Evolutionary conservation across 495 filamentous ascomycete genomes (phyloP), one percentile per base, ranked within the genome.

Genomic region (Talaromyces trachyspermus): DNA sequence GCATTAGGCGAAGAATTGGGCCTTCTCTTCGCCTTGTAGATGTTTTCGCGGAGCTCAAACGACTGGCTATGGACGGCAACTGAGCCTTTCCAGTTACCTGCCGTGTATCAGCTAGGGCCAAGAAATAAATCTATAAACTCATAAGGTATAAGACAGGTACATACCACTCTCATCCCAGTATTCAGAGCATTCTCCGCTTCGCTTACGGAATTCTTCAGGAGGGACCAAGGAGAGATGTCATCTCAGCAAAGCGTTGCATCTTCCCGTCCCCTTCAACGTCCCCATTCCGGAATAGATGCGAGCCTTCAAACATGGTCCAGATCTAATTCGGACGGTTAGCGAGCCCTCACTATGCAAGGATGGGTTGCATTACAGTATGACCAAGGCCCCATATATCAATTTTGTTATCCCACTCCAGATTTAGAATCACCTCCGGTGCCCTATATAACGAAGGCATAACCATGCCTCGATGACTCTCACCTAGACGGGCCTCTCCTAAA

Each of bases 301-400:
- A 54, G 3, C 49, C 44, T 54, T 64, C 58, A 23, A 49, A 60
- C 9, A 68, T 18, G 33, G 62, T 30, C 64, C 64, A 68, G 43
- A 57, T 54, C 62, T 67, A 0, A 43, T 53, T 8, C 6, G 12
- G 27, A 30, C 12, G 6, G 27, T 30, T 30, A 30, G 12, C 27
- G n/a, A 30, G 27, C 27, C 12, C 7, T 30, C 6, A 12, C 27
- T 30, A 29, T 18, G 14, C 26, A 18, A 24, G 30, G 18, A 30
- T 27, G 14, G 26, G 38, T 50, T 49, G 33, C 56, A 61, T 63
- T 57, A 70, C 70, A 60, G 72, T 58, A n/a, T 65, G 57, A 39
- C 66, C 70, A 50, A 70, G 53, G 30, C 57, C 60, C 68, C 68
- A 72, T 49, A 74, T 63, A 57, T 74, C 68, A 23, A 69, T 52